Conservation (phyloP, 805 yeast genomes). For the Nakazawaea ishiwadae region DNA sequence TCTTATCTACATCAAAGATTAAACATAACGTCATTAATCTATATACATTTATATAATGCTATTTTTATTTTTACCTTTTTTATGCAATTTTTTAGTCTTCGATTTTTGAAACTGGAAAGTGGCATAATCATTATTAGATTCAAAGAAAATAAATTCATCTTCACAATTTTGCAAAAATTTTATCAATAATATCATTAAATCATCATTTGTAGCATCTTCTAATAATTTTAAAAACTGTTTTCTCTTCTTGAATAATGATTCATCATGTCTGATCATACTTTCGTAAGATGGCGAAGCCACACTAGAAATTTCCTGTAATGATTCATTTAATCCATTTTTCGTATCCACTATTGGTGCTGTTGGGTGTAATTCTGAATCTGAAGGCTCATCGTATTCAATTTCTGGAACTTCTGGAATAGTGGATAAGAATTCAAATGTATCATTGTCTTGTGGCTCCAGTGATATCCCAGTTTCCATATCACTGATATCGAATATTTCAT, state of each 20-base stretch:
- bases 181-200: constrained; percentile 2
- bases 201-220: constrained; percentile 5
- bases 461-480: constrained; percentile 1
- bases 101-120: too few relatives aligned
- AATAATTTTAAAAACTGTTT: constrained; percentile 5
- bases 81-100: too few relatives aligned
- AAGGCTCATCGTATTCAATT: background rate
- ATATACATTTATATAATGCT: background rate
- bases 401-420: background rate
- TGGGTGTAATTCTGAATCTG: background rate
- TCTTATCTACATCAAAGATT: too few relatives aligned
- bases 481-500: constrained; percentile 2
- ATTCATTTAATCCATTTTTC: background rate
- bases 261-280: background rate
- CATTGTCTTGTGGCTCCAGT: too few relatives aligned
- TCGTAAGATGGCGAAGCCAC: background rate
- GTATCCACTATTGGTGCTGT: background rate
- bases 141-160: constrained; percentile 1
- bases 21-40: background rate
- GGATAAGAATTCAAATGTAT: background rate
- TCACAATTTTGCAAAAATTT: constrained; percentile 4
- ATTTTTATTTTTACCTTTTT: background rate
- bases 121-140: too few relatives aligned
- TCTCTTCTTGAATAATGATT: background rate
- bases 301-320: background rate